phyloP scores from a whole-genome alignment of 768 basidiomycete species.

The Leccinum obscurum region DNA sequence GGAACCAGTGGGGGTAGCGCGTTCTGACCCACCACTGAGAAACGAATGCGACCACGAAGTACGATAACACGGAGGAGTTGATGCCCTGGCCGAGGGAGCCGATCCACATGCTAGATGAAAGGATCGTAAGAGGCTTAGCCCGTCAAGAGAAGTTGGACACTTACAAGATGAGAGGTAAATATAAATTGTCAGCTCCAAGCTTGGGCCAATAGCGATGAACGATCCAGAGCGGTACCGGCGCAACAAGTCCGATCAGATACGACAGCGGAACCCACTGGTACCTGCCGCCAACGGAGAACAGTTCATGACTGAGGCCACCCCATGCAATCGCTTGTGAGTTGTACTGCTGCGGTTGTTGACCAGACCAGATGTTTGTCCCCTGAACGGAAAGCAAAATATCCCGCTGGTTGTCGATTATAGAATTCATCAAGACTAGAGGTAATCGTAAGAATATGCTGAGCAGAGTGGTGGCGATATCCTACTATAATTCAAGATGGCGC shows the following conservation, averaged over 20 bases:
- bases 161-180: constrained; percentile 32
- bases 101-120: constrained; percentile 14
- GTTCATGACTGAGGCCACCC: constrained; percentile 38
- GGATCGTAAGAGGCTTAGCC: constrained; percentile 1
- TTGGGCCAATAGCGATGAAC: constrained; percentile 37
- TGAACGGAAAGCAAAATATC: constrained; percentile 53
- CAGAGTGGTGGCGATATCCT: constrained; percentile 1
- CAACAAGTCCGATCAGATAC: constrained; percentile 33
- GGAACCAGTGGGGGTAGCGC: constrained; percentile 37
- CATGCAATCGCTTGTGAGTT: constrained; percentile 38
- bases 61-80: constrained; percentile 25
- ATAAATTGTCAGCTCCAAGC: constrained; percentile 28
- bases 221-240: constrained; percentile 44
- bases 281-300: constrained; percentile 33
- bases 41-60: constrained; percentile 27
- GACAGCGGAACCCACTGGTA: constrained; percentile 44
- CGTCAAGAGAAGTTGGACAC: constrained; percentile 4
- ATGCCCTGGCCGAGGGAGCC: constrained; percentile 27
- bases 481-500: constrained; percentile 48
- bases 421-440: constrained; percentile 57
- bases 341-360: constrained; percentile 31
- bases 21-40: constrained; percentile 42
- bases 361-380: constrained; percentile 45
- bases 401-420: constrained; percentile 51
- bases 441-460: background rate